phyloP scores from a whole-genome alignment of 2,329 filamentous ascomycete species.

The Monosporascus sp. region DNA sequence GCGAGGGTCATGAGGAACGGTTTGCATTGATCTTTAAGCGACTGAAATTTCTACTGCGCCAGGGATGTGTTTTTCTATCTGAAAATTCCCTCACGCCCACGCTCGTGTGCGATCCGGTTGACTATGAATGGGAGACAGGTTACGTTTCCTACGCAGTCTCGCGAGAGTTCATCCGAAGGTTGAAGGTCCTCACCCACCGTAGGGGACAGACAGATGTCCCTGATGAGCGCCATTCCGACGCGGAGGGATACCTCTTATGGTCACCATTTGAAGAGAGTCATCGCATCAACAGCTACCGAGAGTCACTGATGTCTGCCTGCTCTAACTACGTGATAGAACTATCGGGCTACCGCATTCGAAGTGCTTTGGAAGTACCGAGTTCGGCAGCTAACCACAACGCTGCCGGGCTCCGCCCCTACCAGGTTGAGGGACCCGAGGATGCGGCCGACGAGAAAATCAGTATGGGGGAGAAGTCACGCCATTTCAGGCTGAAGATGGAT shows the following conservation, averaged over 20 bases:
- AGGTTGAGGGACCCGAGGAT: background rate
- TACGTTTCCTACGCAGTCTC: slow-evolving; percentile 17
- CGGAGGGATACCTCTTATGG: background rate
- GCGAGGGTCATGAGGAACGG: slow-evolving; percentile 2
- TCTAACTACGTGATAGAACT: background rate
- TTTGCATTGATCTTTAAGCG: background rate
- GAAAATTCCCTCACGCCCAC: background rate
- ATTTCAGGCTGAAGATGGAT: background rate
- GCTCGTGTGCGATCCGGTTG: background rate
- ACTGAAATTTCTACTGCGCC: slow-evolving; percentile 8
- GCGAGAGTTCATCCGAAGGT: slow-evolving; percentile 19
- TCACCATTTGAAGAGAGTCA: background rate
- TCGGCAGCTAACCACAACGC: background rate
- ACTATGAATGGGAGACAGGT: slow-evolving; percentile 14
- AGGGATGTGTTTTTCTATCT: slow-evolving; percentile 14
- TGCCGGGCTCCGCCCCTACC: background rate
- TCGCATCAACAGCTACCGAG: background rate
- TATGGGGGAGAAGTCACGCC: background rate
- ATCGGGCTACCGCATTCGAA: background rate
- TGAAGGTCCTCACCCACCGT: slow-evolving; percentile 12
- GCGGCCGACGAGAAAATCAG: background rate
- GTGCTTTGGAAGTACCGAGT: background rate
- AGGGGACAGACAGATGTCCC: background rate
- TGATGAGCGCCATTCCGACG: background rate
- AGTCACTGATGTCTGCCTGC: background rate